Evolutionary conservation across 2,329 filamentous ascomycete genomes (phyloP).

Genomic region (Fusarium subtropicale): DNA sequence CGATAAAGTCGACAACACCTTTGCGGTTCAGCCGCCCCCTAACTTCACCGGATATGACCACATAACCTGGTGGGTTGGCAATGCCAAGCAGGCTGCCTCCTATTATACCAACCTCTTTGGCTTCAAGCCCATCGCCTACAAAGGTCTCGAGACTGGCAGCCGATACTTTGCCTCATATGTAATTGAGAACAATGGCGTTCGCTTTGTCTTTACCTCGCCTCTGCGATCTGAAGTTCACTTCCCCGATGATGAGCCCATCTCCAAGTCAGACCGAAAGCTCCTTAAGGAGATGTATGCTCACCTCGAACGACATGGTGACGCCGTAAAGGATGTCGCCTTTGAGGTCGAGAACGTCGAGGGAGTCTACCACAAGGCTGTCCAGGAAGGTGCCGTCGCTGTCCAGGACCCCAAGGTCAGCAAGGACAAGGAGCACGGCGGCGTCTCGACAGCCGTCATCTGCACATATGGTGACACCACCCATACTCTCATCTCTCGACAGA

Average conservation of each 20-base stretch:
- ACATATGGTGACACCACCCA: constrained; percentile 98
- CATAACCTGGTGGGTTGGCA: constrained; percentile 95
- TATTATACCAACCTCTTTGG: constrained; percentile 92
- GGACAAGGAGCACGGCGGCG: constrained; percentile 72
- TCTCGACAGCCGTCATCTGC: constrained; percentile 82
- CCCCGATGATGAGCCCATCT: constrained; percentile 70
- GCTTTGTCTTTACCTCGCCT: constrained; percentile 87
- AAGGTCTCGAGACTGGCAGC: constrained; percentile 87
- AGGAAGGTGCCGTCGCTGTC: constrained; percentile 71
- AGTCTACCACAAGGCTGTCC: constrained; percentile 80
- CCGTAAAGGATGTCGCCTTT: constrained; percentile 94
- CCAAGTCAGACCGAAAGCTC: constrained; percentile 70
- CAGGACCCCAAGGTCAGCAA: constrained; percentile 65
- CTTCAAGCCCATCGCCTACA: constrained; percentile 84
- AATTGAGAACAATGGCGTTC: constrained; percentile 78
- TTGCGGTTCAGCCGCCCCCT: constrained; percentile 63
- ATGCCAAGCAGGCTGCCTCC: constrained; percentile 92
- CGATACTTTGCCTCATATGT: constrained; percentile 87
- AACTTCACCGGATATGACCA: constrained; percentile 90
- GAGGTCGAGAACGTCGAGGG: constrained; percentile 90
- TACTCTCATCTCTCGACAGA: constrained; percentile 80
- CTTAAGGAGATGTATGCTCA: constrained; percentile 83
- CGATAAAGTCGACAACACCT: constrained; percentile 58
- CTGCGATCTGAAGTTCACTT: constrained; percentile 71
- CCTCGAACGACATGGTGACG: constrained; percentile 89